These are phyloP conservation scores for Lenwebbia sp. DNA, from an alignment of 345 rosid genomes.

Conservation along the genomic window DNA sequence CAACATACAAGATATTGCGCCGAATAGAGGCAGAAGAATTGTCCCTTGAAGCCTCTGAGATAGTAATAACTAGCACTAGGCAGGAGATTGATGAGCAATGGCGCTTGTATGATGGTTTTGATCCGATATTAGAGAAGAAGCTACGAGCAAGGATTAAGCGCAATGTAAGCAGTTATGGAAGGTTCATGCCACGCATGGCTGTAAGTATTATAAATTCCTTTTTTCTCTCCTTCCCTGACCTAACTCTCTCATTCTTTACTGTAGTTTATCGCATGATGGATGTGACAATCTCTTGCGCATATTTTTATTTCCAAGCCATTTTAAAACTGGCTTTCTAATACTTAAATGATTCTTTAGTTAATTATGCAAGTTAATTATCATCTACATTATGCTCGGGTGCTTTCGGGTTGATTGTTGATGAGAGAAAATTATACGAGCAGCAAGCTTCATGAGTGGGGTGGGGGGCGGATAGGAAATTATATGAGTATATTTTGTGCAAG, in stretches of 20 bases:
- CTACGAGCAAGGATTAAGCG: conserved; percentile 90
- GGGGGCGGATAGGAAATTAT: too few relatives aligned
- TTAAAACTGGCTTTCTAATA: not conserved
- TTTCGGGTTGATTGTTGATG: not conserved
- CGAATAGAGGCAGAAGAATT: conserved; percentile 95
- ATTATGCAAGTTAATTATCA: not conserved
- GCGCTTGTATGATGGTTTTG: conserved; percentile 99
- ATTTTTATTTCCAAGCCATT: not conserved
- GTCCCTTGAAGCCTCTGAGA: conserved; percentile 85
- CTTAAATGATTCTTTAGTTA: not conserved
- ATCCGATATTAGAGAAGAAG: conserved; percentile 85
- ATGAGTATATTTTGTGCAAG: not conserved
- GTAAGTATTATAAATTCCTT: conserved; percentile 43
- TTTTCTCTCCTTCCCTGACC: not conserved
- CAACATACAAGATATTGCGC: conserved; percentile 92
- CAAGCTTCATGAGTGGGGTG: not conserved
- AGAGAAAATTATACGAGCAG: not conserved
- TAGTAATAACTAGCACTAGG: conserved; percentile 91
- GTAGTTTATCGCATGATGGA: not conserved
- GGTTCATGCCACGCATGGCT: conserved; percentile 92
- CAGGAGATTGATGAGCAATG: conserved; percentile 97
- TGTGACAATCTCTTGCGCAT: not conserved
- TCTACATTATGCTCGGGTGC: not conserved
- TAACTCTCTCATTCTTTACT: not conserved
- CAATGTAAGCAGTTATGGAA: conserved; percentile 95